Conservation (phyloP, 768 basidiomycete species). For the Heimioporus sp. region DNA sequence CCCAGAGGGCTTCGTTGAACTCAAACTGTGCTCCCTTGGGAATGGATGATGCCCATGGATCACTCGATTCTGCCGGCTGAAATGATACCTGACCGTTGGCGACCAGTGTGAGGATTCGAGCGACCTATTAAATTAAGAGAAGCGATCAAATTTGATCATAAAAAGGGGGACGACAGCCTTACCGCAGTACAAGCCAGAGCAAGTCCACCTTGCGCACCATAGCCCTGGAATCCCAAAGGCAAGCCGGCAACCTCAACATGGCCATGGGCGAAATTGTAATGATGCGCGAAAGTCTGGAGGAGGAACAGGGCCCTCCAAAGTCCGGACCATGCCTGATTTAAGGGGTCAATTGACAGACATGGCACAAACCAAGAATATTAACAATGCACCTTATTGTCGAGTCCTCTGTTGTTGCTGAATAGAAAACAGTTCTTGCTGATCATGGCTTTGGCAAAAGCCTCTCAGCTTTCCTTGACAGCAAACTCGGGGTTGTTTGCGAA, state of each 20-base stretch:
- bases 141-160: not conserved
- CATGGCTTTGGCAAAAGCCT: not conserved
- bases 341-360: not conserved
- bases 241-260: slow-evolving; percentile 1
- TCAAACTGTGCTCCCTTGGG: slow-evolving; percentile 4
- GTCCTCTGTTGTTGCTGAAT: slow-evolving; percentile 7
- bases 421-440: slow-evolving; percentile 1
- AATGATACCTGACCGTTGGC: not conserved
- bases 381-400: slow-evolving; percentile 2
- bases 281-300: slow-evolving; percentile 10
- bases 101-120: slow-evolving; percentile 1
- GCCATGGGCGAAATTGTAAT: slow-evolving; percentile 10
- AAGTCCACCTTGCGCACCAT: slow-evolving; percentile 3
- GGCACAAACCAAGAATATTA: not conserved
- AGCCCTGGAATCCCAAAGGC: not conserved
- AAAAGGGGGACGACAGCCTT: not conserved
- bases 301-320: slow-evolving; percentile 9
- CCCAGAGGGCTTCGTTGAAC: slow-evolving; percentile 11
- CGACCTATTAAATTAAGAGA: not conserved
- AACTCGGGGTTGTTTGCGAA: not conserved
- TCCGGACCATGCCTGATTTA: not conserved
- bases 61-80: not conserved
- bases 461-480: not conserved
- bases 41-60: slow-evolving; percentile 5
- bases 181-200: slow-evolving; percentile 6